Evolutionary conservation across 2,329 filamentous ascomycete species (phyloP).

Genomic region (Penicillium sp.): DNA sequence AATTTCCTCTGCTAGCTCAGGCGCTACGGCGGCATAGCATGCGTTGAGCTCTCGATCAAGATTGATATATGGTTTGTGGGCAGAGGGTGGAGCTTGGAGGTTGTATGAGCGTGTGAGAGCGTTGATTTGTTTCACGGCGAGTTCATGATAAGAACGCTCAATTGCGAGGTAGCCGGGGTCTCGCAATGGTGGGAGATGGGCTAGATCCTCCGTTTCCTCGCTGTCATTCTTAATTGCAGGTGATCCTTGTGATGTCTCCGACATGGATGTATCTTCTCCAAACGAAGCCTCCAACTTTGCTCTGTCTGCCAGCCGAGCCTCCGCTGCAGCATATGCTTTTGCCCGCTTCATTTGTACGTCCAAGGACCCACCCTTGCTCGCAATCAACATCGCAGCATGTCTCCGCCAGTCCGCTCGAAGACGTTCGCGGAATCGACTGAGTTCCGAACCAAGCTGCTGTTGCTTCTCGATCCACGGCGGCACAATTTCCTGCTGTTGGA

Average conservation of each 20-base stretch:
- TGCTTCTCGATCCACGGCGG: constrained; percentile 99
- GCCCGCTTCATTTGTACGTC: constrained; percentile 70
- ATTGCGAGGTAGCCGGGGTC: constrained; percentile 71
- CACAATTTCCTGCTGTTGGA: constrained; percentile 90
- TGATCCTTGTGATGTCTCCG: constrained; percentile 1
- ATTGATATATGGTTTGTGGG: constrained; percentile 87
- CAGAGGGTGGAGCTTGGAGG: constrained; percentile 85
- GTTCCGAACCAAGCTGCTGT: constrained; percentile 73
- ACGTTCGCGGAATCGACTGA: constrained; percentile 68
- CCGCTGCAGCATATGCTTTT: constrained; percentile 70
- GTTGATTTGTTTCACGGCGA: constrained; percentile 77
- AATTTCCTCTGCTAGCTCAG: constrained; percentile 69
- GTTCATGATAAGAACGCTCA: constrained; percentile 71
- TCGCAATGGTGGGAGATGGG: constrained; percentile 64
- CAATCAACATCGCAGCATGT: constrained; percentile 74
- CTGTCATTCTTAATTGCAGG: neutral
- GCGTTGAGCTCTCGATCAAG: constrained; percentile 75
- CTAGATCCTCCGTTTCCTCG: constrained; percentile 23
- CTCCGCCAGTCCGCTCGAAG: constrained; percentile 79
- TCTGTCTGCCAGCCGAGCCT: constrained; percentile 46
- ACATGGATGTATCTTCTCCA: constrained; percentile 1
- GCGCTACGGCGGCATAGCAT: constrained; percentile 85
- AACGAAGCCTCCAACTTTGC: constrained; percentile 27
- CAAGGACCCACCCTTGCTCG: constrained; percentile 71
- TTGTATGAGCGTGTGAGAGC: constrained; percentile 82